Evolutionary conservation across 192 early-diverging fungal genomes (phyloP), one percentile per base, ranked within the genome.

Genomic region (Kappamyces sp.): DNA sequence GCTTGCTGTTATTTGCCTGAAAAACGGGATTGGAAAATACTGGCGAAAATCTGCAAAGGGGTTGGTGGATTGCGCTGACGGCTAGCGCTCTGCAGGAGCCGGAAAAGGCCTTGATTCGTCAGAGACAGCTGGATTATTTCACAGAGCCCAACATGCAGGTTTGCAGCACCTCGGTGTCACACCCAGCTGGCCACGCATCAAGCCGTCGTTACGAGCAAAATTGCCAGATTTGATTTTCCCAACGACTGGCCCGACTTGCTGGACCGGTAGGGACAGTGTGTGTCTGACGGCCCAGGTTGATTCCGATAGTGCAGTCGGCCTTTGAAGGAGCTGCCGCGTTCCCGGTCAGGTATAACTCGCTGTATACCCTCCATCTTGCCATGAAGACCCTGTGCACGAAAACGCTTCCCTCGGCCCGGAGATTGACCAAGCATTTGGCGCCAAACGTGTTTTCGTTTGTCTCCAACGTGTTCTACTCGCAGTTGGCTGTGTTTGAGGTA

Each of bases 1-100:
- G 60, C 75, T 92, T 47, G 85, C 89, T 8, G 79, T 83, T 40
- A 84, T 94, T 49, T 85, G 76, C 51, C 68, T 97, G 47, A 97
- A 97, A 71, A 97, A 94, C 69, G 89, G 89, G 3, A 81, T 97
- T 37, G 89, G 94, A 65, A 84, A 84, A 57, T 92, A 88, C 66
- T 97, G 93, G 93, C 79, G 88, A 51, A 87, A 81, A 61, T 77
- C 86, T 8, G 84, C 84, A 5, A 46, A 48, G 49, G 31, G 64
- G 47, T 13, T 54, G 52, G 55, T 66, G 40, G 31, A 58, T 31
- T n/a, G 37, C 31, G 15, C n/a, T 3, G 40, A 55, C 40, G 12
- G 33, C 8, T 39, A 76, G 89, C 58, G 71, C 84, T 3, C 84
- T 95, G 48, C 60, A 64, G 31, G 63, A 78, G 0, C 75, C 79